phyloP scores from a whole-genome alignment of 345 rosid genomes.

The Gossypium australe region DNA sequence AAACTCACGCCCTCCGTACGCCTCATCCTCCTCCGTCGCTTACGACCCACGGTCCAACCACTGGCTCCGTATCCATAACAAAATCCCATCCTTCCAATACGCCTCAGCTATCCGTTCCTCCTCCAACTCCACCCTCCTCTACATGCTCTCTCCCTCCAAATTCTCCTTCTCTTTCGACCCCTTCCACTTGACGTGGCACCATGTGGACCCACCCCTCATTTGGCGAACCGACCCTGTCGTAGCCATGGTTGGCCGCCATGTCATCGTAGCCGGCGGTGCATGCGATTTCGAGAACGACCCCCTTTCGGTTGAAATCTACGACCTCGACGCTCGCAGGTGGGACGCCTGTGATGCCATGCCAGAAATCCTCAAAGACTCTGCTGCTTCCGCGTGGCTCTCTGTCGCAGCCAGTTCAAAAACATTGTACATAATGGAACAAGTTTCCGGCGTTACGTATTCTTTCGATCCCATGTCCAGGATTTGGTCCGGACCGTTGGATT shows the following conservation, averaged over 20 bases:
- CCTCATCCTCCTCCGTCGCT: slow-evolving; percentile 30
- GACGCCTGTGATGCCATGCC: slow-evolving; percentile 57
- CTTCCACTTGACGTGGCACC: slow-evolving; percentile 60
- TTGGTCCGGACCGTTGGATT: slow-evolving; percentile 49
- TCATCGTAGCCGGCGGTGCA: slow-evolving; percentile 59
- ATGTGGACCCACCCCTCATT: slow-evolving; percentile 40
- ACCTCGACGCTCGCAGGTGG: slow-evolving; percentile 45
- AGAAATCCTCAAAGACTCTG: slow-evolving; percentile 34
- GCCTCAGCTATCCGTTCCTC: slow-evolving; percentile 39
- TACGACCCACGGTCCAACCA: slow-evolving; percentile 60
- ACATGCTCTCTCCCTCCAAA: slow-evolving; percentile 45
- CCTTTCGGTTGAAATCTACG: slow-evolving; percentile 57
- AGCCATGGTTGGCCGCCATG: slow-evolving; percentile 36
- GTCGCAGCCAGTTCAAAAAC: slow-evolving; percentile 28
- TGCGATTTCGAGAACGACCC: slow-evolving; percentile 68
- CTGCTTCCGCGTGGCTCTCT: slow-evolving; percentile 62
- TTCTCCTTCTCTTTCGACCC: slow-evolving; percentile 71
- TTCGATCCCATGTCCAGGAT: slow-evolving; percentile 46
- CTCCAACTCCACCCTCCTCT: slow-evolving; percentile 54
- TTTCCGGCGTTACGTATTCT: slow-evolving; percentile 35
- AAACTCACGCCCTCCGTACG: slow-evolving; percentile 30
- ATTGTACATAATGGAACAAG: slow-evolving; percentile 52
- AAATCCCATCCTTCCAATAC: slow-evolving; percentile 16
- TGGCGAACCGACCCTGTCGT: slow-evolving; percentile 76
- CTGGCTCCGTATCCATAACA: slow-evolving; percentile 44